Evolutionary conservation across 2,329 filamentous ascomycete species (phyloP).

Genomic region (Ceratocystis eucalypticola): DNA sequence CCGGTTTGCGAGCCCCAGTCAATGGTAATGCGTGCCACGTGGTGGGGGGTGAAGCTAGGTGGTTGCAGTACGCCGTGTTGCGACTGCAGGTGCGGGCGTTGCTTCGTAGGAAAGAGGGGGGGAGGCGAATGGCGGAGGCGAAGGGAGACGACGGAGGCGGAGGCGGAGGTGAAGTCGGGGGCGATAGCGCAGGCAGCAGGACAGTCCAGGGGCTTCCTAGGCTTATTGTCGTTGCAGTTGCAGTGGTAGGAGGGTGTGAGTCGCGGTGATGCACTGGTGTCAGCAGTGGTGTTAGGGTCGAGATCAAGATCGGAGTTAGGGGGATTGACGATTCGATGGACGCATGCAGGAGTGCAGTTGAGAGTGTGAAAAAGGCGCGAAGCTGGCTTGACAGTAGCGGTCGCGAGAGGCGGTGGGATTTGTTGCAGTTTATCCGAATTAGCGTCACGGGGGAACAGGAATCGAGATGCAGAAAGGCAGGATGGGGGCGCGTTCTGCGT

Average conservation of each 20-base stretch:
- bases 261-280: not conserved
- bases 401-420: conserved; percentile 11
- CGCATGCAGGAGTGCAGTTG: conserved; percentile 5
- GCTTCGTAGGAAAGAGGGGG: conserved; percentile 22
- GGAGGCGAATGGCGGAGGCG: conserved; percentile 20
- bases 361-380: not conserved
- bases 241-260: not conserved
- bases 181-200: not conserved
- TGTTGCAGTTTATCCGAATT: not conserved
- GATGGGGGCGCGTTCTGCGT: not conserved
- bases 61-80: not conserved
- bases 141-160: conserved; percentile 6
- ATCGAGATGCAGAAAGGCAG: not conserved
- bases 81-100: conserved; percentile 8
- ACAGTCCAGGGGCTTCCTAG: not conserved
- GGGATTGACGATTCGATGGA: not conserved
- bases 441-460: not conserved
- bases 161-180: conserved; percentile 23
- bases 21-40: conserved; percentile 21
- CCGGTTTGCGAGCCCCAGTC: conserved; percentile 22
- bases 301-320: not conserved
- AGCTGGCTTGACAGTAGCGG: conserved; percentile 5
- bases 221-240: not conserved
- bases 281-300: not conserved
- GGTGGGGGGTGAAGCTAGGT: conserved; percentile 1